Percentiles rank a stretch among this genome's conserved stretches.
phyloP scores from a whole-genome alignment of 129 eudicot species.

The Oenanthe sinensis region DNA sequence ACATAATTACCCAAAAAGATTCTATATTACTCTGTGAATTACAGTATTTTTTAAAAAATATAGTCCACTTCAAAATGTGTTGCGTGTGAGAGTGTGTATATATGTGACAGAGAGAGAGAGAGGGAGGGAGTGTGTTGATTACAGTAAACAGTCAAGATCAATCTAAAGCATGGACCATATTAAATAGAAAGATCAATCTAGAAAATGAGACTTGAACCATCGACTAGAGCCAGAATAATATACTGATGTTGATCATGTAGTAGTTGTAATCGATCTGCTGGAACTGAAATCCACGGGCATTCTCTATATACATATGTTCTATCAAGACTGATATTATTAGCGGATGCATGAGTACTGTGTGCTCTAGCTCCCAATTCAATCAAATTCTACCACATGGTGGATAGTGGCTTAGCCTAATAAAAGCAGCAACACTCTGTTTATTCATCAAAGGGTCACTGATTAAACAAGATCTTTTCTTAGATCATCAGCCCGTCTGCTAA shows the following conservation, averaged over 20 bases:
- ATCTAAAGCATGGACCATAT: no score
- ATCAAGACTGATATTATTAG: slow-evolving; percentile 40
- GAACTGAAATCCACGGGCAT: slow-evolving; percentile 41
- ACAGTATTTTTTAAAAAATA: no score
- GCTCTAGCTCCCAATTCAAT: slow-evolving; percentile 37
- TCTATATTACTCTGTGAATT: no score
- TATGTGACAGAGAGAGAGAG: no score
- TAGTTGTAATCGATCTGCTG: slow-evolving; percentile 45
- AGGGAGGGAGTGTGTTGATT: background rate
- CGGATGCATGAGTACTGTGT: slow-evolving; percentile 41
- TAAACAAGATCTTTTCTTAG: slow-evolving; percentile 21
- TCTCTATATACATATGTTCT: slow-evolving; percentile 29
- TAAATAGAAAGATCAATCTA: background rate
- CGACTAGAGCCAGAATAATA: no score
- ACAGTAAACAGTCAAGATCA: background rate
- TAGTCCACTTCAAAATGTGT: no score
- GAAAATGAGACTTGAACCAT: slow-evolving; percentile 10
- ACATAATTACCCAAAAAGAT: background rate
- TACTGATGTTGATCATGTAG: no score
- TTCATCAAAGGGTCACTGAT: slow-evolving; percentile 31
- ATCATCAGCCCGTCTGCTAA: slow-evolving; percentile 32
- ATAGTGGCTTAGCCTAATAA: no score
- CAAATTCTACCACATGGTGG: slow-evolving; percentile 25
- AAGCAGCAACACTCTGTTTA: no score
- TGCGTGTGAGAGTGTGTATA: no score